Conservation (phyloP, 352 stramenopile genomes). For the Thalassiosira gravida region DNA sequence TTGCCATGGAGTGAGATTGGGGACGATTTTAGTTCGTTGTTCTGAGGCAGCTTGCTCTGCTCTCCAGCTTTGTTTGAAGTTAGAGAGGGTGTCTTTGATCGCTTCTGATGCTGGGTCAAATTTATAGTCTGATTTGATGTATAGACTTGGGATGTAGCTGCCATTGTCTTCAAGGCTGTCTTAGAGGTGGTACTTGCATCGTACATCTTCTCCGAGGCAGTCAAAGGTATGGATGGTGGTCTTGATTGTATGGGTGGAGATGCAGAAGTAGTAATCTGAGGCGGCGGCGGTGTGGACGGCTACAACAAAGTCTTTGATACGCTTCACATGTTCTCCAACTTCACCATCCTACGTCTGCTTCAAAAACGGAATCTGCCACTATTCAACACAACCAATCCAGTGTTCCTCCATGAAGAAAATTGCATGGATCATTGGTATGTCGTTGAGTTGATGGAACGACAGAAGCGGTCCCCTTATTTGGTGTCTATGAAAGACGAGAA, state of each 20-base stretch:
- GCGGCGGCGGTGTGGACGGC: no score
- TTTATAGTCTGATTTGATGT: slow-evolving; percentile 7
- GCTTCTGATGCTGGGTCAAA: slow-evolving; percentile 1
- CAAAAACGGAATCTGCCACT: no score
- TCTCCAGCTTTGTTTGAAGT: not conserved
- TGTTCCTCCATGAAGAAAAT: slow-evolving; percentile 9
- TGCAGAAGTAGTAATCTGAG: slow-evolving; percentile 4
- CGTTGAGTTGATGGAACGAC: slow-evolving; percentile 4
- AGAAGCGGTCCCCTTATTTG: not conserved
- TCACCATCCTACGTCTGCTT: no score
- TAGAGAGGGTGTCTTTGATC: not conserved
- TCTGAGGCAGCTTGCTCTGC: not conserved
- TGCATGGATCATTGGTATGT: slow-evolving; percentile 29
- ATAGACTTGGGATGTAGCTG: not conserved
- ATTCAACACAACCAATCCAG: no score
- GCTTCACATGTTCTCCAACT: no score
- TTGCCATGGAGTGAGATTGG: not conserved
- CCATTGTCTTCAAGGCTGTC: not conserved
- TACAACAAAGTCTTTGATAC: no score
- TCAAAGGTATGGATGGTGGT: not conserved
- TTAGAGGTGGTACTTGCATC: not conserved
- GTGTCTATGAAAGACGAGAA: no score
- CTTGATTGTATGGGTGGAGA: not conserved
- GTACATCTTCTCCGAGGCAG: not conserved
- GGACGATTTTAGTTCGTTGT: not conserved